Percentiles rank a stretch among this genome's conserved stretches.
phyloP scores from a whole-genome alignment of 2,329 filamentous ascomycete species.

The Phialemoniopsis sp. region DNA sequence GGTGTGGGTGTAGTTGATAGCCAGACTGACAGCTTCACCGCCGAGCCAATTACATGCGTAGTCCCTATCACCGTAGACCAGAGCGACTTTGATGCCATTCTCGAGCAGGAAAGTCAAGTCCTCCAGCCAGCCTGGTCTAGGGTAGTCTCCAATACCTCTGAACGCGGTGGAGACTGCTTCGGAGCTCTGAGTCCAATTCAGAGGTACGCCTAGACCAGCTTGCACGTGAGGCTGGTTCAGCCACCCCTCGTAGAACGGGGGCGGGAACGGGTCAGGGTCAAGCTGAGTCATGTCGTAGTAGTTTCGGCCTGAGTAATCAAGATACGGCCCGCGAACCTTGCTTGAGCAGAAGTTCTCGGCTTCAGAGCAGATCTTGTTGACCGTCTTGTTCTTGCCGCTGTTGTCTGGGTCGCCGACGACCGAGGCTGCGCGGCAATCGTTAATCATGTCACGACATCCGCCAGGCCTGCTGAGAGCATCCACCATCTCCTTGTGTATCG shows the following conservation, averaged over 20 bases:
- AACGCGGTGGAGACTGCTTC: constrained; percentile 37
- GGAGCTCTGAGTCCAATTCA: constrained; percentile 49
- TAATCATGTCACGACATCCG: constrained; percentile 5
- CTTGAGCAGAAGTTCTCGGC: constrained; percentile 11
- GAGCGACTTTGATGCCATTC: constrained; percentile 46
- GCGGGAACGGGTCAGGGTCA: constrained; percentile 41
- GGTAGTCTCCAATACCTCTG: constrained; percentile 18
- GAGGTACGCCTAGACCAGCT: constrained; percentile 49
- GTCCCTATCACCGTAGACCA: constrained; percentile 54
- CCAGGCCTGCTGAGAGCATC: not conserved
- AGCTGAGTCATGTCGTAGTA: constrained; percentile 52
- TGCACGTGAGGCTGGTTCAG: constrained; percentile 52
- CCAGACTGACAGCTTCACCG: constrained; percentile 41
- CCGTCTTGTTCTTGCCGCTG: constrained; percentile 7
- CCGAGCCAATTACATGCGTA: constrained; percentile 50
- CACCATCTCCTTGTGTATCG: not conserved
- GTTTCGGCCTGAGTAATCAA: constrained; percentile 22
- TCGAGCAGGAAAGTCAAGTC: constrained; percentile 47
- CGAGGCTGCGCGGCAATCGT: constrained; percentile 1
- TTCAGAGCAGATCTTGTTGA: constrained; percentile 6
- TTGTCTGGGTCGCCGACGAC: constrained; percentile 2
- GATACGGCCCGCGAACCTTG: constrained; percentile 5
- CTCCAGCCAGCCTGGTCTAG: constrained; percentile 26
- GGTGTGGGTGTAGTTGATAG: constrained; percentile 55
- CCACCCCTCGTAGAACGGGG: constrained; percentile 45